These are phyloP conservation scores for Penicillium sp. DNA, from an alignment of 2,329 filamentous ascomycete species.

Conservation along the genomic window DNA sequence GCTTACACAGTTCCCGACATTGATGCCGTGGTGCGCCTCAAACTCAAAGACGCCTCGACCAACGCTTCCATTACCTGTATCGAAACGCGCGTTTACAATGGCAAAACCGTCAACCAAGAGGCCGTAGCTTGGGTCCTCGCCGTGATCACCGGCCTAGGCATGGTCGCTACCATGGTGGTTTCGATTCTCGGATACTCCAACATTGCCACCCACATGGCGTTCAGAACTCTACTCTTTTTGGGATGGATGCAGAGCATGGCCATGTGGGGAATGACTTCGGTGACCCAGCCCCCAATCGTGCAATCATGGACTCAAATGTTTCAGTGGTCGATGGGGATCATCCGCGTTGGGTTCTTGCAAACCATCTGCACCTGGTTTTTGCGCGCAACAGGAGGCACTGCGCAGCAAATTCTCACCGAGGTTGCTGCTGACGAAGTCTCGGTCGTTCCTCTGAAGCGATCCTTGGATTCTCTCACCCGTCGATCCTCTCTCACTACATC, in stretches of 20 bases:
- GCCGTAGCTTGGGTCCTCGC: conserved; percentile 89
- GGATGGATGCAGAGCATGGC: conserved; percentile 93
- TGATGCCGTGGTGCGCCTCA: conserved; percentile 19
- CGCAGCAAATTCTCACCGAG: conserved; percentile 64
- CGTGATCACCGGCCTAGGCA: conserved; percentile 76
- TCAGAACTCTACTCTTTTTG: conserved; percentile 87
- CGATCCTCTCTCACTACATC: conserved; percentile 37
- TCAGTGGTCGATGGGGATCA: conserved; percentile 96
- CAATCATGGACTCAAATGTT: conserved; percentile 95
- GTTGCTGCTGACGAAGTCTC: conserved; percentile 68
- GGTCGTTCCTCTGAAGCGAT: conserved; percentile 71
- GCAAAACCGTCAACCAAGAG: conserved; percentile 66
- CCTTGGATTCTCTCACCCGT: neutral
- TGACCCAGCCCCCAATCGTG: conserved; percentile 80
- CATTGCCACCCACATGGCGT: conserved; percentile 87
- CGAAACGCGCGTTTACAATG: conserved; percentile 43
- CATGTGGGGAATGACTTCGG: conserved; percentile 78
- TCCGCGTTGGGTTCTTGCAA: conserved; percentile 78
- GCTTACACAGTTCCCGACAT: conserved; percentile 75
- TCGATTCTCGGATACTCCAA: conserved; percentile 90
- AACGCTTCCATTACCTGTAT: conserved; percentile 12
- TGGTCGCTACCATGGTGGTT: conserved; percentile 79
- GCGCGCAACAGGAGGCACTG: conserved; percentile 82
- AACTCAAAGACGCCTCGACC: conserved; percentile 7
- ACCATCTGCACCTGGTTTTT: conserved; percentile 92